Percentiles rank a stretch among this genome's conserved stretches.
phyloP scores from a whole-genome alignment of 2,329 filamentous ascomycete genomes.

The Pseudopithomyces maydicus region DNA sequence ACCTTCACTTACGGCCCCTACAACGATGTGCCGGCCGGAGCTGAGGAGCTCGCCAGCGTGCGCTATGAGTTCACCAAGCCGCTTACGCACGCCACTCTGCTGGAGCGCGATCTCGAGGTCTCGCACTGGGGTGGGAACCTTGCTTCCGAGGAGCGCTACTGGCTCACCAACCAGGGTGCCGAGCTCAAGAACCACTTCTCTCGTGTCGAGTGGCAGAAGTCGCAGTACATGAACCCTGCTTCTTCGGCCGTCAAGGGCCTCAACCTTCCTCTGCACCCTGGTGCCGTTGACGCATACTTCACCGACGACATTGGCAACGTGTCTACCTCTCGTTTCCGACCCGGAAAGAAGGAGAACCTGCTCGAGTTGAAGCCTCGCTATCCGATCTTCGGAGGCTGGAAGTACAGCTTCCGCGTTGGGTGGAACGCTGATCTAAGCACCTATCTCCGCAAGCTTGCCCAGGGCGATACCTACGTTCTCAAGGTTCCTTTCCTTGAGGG shows the following conservation, averaged over 20 bases:
- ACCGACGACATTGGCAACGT: conserved; percentile 97
- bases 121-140: conserved; percentile 98
- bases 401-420: conserved; percentile 94
- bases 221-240: conserved; percentile 72
- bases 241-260: conserved; percentile 81
- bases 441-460: conserved; percentile 70
- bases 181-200: conserved; percentile 62
- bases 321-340: conserved; percentile 87
- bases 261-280: conserved; percentile 76
- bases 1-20: conserved; percentile 93
- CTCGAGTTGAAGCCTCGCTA: conserved; percentile 93
- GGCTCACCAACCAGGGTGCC: conserved; percentile 83
- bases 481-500: conserved; percentile 94
- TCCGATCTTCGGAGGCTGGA: conserved; percentile 97
- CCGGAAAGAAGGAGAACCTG: conserved; percentile 74
- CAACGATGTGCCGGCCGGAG: conserved; percentile 78
- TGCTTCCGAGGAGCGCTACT: conserved; percentile 92
- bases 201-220: conserved; percentile 55
- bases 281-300: conserved; percentile 89
- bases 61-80: conserved; percentile 97
- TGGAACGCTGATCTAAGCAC: conserved; percentile 88
- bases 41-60: conserved; percentile 72
- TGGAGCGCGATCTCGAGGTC: conserved; percentile 92
- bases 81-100: conserved; percentile 73
- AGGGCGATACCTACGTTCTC: conserved; percentile 76